A percentile compares a stretch with the other conserved stretches of the same genome.
These are phyloP conservation scores for Trichoderma lentiforme DNA, from an alignment of 2,329 filamentous ascomycete species.

Conservation along the genomic window DNA sequence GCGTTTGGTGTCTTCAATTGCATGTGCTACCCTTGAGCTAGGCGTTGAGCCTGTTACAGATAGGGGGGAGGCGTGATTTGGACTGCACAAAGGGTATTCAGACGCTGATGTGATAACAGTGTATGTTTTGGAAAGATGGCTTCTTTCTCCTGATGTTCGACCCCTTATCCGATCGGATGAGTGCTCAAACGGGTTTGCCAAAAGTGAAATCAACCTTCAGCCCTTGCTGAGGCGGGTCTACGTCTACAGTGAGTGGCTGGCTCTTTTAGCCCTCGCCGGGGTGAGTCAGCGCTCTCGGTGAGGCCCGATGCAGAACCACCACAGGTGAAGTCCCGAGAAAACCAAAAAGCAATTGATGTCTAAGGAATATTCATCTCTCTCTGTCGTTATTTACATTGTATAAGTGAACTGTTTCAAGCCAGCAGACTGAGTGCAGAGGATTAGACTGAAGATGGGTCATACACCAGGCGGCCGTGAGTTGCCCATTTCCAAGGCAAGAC, in stretches of 20 bases:
- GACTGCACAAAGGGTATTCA: not conserved
- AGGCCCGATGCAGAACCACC: not conserved
- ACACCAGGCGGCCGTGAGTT: not conserved
- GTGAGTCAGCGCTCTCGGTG: conserved; percentile 2
- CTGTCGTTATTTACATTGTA: not conserved
- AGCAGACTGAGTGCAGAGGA: not conserved
- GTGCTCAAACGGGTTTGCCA: not conserved
- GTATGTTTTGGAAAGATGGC: not conserved
- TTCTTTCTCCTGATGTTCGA: not conserved
- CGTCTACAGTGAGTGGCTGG: not conserved
- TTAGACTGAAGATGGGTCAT: not conserved
- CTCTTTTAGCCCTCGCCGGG: not conserved
- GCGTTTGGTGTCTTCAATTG: not conserved
- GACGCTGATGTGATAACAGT: not conserved
- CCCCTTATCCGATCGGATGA: not conserved
- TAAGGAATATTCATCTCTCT: not conserved
- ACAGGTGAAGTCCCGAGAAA: not conserved
- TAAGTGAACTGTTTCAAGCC: not conserved
- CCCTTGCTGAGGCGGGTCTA: not conserved
- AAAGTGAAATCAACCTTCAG: not conserved
- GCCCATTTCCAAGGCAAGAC: not conserved
- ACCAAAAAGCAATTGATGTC: not conserved
- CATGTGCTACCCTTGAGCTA: not conserved
- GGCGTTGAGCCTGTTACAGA: not conserved
- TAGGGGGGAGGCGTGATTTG: not conserved